Evolutionary conservation across 2,329 filamentous ascomycete species (phyloP), one percentile per base, ranked within the genome.

Genomic region (Xylaria multiplex): DNA sequence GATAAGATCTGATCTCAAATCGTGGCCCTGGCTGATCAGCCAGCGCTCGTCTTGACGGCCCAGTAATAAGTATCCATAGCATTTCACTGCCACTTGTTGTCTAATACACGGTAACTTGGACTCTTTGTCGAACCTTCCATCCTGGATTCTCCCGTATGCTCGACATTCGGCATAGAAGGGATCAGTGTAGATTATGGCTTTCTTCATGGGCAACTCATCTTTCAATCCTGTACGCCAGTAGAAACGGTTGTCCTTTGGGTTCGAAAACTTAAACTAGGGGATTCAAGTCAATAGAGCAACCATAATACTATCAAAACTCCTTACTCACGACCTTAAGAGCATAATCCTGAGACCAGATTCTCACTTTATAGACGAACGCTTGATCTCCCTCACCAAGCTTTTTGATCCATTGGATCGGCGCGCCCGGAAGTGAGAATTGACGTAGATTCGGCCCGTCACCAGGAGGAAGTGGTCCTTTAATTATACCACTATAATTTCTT

Each of bases 141-240:
- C 48, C 27, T 52, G 2, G 14, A 54, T 61, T 8, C 37, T 61
- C 6, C 58, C 58, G 30, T 61, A 61, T 1, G 58, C 58, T 45
- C 58, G 48, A n/a, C 58, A 61, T 37, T 61, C 58, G 2, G 58
- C 49, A 13, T 61, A 54, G 49, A 61, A 61, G 3, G 58, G 49
- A 14, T 61, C 58, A 0, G 49, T 61, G 14, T 61, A 54, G 2
- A 14, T 53, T 6, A 60, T 37, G 1, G 37, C 42, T 8, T 62
- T 8, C 3, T 62, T 32, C 9, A 62, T 9, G 3, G 59, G 49
- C 27, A 62, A 48, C 4, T 8, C 9, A 11, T 56, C 3, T 19
- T 45, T 3, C 6, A 62, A 19, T 9, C 19, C 19, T 8, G 14
- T 22, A 2, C 22, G 40, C 43, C 50, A 22, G 14, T 62, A 56